Evolutionary conservation across 75 land plant genomes (phyloP), one percentile per base, ranked within the genome.

Genomic region (Sequoiadendron giganteum): DNA sequence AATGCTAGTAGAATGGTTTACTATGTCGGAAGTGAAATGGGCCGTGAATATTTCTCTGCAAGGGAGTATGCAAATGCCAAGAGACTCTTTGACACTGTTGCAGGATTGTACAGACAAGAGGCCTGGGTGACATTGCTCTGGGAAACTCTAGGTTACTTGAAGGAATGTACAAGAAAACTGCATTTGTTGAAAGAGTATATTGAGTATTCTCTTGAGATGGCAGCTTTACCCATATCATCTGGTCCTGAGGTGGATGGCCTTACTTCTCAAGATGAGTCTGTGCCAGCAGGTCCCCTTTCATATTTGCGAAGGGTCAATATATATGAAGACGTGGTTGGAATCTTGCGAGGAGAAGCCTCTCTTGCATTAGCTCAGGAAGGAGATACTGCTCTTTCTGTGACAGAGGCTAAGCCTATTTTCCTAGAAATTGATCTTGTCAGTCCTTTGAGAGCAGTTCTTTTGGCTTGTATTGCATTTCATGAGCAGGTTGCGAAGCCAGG

Each of bases 201-300:
- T 5, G 99, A 97, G 86, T 95, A 94, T 87, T 95, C 97, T 40
- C 93, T 98, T 83, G 99, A 98, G 88, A 99, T 98, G 96, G 94
- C 96, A 87, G 91, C 99, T 48, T 80, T 98, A 89, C 99, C 99
- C 3, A 76, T 93, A 52, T 48, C 81, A 70, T 86, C 90, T 90
- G 88, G 25, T 88, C 4, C 5, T 72, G 88, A 16, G 39, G 32
- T 19, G 72, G 84, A 52, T 9, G 86, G 13, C 61, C 28, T 34
- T 42, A 88, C 87, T 54, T 86, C 52, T 76, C 91, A 91, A 87
- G 76, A 83, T 30, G 93, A 94, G 43, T 89, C 87, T 89, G 91
- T 93, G 30, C 97, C 97, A 61, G 94, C 93, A 70, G 98, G 93
- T 55, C 95, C 94, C 75, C 83, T 95, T 86, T 92, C 88, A 84